phyloP scores from a whole-genome alignment of 2,329 filamentous ascomycete genomes.

The Cercospora citrullina region DNA sequence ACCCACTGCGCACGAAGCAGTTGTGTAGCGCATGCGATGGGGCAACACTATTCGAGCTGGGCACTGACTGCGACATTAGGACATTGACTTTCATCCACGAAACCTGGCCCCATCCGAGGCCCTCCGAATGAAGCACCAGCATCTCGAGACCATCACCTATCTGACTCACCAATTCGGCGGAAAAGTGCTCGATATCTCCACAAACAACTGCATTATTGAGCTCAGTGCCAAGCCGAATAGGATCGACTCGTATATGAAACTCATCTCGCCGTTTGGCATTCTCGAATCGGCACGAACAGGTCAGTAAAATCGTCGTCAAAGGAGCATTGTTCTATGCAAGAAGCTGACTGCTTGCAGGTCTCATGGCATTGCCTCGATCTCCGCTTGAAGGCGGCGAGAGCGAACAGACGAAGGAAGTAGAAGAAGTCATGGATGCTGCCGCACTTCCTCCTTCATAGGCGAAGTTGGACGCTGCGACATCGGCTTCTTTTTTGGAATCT shows the following conservation, averaged over 20 bases:
- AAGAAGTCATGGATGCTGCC: slow-evolving; percentile 93
- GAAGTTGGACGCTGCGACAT: slow-evolving; percentile 1
- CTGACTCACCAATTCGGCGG: slow-evolving; percentile 96
- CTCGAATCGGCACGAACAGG: slow-evolving; percentile 91
- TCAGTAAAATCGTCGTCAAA: slow-evolving; percentile 35
- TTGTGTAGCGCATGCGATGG: neutral
- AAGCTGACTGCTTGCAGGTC: slow-evolving; percentile 50
- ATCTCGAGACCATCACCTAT: slow-evolving; percentile 93
- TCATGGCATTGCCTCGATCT: slow-evolving; percentile 95
- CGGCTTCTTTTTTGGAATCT: neutral
- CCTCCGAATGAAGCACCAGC: slow-evolving; percentile 93
- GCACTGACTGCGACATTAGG: slow-evolving; percentile 17
- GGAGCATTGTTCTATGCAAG: neutral
- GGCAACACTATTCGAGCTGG: neutral
- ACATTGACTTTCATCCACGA: slow-evolving; percentile 80
- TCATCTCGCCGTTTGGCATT: slow-evolving; percentile 91
- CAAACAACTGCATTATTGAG: slow-evolving; percentile 97
- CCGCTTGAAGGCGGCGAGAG: slow-evolving; percentile 76
- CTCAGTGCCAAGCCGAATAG: slow-evolving; percentile 88
- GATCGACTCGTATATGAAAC: slow-evolving; percentile 97
- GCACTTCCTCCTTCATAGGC: slow-evolving; percentile 69
- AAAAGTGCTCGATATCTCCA: slow-evolving; percentile 97
- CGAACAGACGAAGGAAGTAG: slow-evolving; percentile 78
- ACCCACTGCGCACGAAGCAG: neutral
- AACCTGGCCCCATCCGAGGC: slow-evolving; percentile 84